A percentile compares a stretch with the other conserved stretches of the same genome.
Evolutionary conservation across 768 basidiomycete species (phyloP).

Genomic region (Russula emetica): DNA sequence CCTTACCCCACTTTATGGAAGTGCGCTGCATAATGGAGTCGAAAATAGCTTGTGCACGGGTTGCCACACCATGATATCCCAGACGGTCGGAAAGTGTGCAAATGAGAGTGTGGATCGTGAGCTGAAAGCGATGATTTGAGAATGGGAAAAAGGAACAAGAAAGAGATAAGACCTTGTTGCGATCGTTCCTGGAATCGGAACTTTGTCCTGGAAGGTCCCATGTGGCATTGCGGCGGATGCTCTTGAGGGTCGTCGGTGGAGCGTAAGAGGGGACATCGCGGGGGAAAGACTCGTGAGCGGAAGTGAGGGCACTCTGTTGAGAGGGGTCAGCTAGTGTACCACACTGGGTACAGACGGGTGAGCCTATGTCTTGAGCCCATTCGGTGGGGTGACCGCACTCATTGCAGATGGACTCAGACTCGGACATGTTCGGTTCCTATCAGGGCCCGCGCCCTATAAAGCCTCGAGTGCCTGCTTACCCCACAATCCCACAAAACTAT

Average conservation of each 20-base stretch:
- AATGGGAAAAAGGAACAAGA: slow-evolving; percentile 22
- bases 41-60: slow-evolving; percentile 66
- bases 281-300: slow-evolving; percentile 38
- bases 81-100: slow-evolving; percentile 55
- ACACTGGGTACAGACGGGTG: slow-evolving; percentile 59
- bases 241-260: slow-evolving; percentile 40
- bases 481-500: slow-evolving; percentile 3
- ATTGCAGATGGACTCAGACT: slow-evolving; percentile 8
- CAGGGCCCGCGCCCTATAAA: slow-evolving; percentile 1
- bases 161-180: slow-evolving; percentile 51
- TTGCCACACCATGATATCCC: slow-evolving; percentile 53
- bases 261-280: slow-evolving; percentile 32
- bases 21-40: slow-evolving; percentile 56
- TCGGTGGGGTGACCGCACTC: slow-evolving; percentile 26
- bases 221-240: slow-evolving; percentile 46
- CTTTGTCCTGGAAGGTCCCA: slow-evolving; percentile 64
- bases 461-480: background rate
- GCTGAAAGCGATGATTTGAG: slow-evolving; percentile 36
- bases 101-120: slow-evolving; percentile 62
- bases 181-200: slow-evolving; percentile 59
- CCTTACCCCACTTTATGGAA: slow-evolving; percentile 68
- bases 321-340: slow-evolving; percentile 64
- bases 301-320: slow-evolving; percentile 52
- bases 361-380: slow-evolving; percentile 25
- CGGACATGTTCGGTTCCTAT: slow-evolving; percentile 8